Evolutionary conservation across 768 basidiomycete species (phyloP).

Genomic region (Galerina sulciceps): DNA sequence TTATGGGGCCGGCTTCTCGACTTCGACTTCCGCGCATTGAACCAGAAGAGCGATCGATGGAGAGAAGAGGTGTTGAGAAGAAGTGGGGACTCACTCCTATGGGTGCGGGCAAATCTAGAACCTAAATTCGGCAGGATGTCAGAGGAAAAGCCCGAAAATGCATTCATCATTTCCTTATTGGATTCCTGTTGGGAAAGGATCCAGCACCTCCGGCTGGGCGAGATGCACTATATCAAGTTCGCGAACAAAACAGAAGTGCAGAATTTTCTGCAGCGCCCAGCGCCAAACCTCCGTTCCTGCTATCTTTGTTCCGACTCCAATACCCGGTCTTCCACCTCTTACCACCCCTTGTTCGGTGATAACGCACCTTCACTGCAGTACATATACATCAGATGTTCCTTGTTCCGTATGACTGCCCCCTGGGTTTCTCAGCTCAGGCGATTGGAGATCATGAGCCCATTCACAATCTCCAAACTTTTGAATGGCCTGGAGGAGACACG

Average conservation of each 20-base stretch:
- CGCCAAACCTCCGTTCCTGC: background rate
- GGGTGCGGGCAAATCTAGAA: background rate
- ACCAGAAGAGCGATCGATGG: background rate
- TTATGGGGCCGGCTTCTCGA: conserved; percentile 3
- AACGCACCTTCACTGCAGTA: background rate
- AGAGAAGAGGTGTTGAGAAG: background rate
- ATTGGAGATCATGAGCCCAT: too few relatives aligned
- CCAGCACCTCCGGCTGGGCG: background rate
- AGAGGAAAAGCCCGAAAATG: background rate
- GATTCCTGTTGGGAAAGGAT: background rate
- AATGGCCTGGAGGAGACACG: too few relatives aligned
- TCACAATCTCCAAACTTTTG: too few relatives aligned
- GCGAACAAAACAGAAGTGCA: background rate
- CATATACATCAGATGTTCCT: too few relatives aligned
- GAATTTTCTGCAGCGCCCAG: background rate
- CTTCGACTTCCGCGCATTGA: background rate
- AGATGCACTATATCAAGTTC: too few relatives aligned
- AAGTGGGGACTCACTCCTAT: background rate
- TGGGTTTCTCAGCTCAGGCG: too few relatives aligned
- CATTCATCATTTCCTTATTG: background rate
- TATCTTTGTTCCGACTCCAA: background rate
- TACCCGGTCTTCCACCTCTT: background rate
- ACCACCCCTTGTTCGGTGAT: background rate
- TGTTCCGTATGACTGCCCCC: too few relatives aligned
- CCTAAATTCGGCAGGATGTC: too few relatives aligned